Base-by-base conservation (phyloP, 2,329 filamentous ascomycete species). In the Fusarium annulatum region DNA sequence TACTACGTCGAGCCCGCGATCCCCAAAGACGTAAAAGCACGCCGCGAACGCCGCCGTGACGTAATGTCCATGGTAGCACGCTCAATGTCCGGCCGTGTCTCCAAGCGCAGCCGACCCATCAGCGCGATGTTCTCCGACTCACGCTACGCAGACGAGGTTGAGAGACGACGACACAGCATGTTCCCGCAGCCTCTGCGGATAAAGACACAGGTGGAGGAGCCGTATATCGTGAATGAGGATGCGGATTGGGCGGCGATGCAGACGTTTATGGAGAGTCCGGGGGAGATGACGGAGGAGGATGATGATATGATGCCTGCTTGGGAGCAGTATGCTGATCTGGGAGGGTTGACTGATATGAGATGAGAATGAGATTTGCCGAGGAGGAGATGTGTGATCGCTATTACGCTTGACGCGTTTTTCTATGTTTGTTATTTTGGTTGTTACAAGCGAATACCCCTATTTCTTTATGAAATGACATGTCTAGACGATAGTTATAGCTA, bases 271-370 rank as follows among this genome's bases (percentile, higher is more conserved):
- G 79, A 81, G 38, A 77, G 72, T 34, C 69, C 68, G 12, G 69
- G 64, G 15, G 68, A 70, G 9, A 61, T 64, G 16, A 56, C 70
- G 9, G 64, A 63, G 28, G 69, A 57, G 15, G 75, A 77, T 26
- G 76, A 76, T 38, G 73, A 77, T 26, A 76, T 74, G 36, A 75
- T 81, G 63, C 79, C 82, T 7, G 82, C 82, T 9, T 87, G 85
- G 85, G 85, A 85, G 70, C 84, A 86, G 76, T 87, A 85, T 67
- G 80, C 81, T 34, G 84, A 85, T 18, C 76, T 87, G 8, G 86
- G 86, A 39, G 86, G 86, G 0, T 73, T 86, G 52, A 86, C 82
- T 4, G 81, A 83, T 66, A 78, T 82, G 72, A 76, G 76, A 48
- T 83, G 74, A 81, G 33, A 28, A 33, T 51, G 74, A 81, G 33